Conservation (phyloP, 441 rosid genomes). For the Syzygium malaccense region DNA sequence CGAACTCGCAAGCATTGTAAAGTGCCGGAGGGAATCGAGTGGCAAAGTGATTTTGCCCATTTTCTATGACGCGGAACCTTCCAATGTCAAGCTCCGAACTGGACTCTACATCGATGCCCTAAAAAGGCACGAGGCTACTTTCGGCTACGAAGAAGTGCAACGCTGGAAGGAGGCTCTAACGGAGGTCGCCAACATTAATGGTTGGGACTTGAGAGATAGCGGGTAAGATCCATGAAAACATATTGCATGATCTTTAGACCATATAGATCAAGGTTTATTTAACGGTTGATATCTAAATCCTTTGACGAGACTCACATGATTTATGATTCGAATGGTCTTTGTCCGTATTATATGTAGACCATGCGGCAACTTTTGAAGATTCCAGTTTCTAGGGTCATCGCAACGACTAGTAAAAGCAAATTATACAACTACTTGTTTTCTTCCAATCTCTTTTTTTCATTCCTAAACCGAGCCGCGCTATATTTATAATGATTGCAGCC, state of each 20-base stretch:
- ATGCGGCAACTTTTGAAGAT: not conserved
- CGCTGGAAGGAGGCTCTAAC: not conserved
- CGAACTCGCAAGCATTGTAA: not conserved
- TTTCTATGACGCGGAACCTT: not conserved
- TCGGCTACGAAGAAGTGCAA: not conserved
- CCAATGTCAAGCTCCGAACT: not conserved
- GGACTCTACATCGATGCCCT: not conserved
- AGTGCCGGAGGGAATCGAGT: no score
- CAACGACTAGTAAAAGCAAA: not conserved
- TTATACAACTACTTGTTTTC: not conserved
- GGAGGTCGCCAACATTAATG: not conserved
- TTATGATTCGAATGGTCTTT: not conserved
- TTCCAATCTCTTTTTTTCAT: not conserved
- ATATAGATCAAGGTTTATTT: not conserved
- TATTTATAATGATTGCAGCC: not conserved
- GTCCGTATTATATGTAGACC: not conserved
- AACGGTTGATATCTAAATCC: not conserved
- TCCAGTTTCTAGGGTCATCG: not conserved
- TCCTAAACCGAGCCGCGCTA: not conserved
- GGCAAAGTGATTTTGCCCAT: not conserved
- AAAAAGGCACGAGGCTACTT: not conserved
- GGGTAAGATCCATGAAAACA: not conserved
- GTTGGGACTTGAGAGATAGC: not conserved
- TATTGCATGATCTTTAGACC: not conserved
- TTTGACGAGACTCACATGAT: not conserved